Evolutionary conservation across 345 rosid species (phyloP).

Genomic region (Mangifera indica): DNA sequence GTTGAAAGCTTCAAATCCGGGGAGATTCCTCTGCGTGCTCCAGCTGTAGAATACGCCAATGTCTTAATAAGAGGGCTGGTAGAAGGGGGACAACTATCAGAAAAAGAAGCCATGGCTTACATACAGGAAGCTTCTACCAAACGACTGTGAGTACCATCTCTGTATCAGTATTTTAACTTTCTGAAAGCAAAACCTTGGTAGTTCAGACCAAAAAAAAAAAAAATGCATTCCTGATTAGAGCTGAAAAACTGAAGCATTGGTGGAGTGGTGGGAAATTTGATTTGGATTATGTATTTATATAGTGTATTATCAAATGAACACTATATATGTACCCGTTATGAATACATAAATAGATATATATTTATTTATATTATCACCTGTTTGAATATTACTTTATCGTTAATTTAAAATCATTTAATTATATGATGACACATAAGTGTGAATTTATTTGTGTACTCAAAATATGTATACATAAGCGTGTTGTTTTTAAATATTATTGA

Average conservation of each 20-base stretch:
- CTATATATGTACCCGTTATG: too few species aligned
- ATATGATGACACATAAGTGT: too few species aligned
- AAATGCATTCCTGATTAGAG: background rate
- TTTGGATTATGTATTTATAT: background rate
- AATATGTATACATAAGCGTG: too few species aligned
- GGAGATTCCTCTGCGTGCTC: conserved; percentile 45
- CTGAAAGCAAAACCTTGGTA: background rate
- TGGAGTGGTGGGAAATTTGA: background rate
- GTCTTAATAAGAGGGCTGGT: conserved; percentile 63
- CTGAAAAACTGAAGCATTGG: too few species aligned
- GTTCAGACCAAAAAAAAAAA: background rate
- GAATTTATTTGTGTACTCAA: too few species aligned
- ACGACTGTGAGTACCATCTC: conserved; percentile 38
- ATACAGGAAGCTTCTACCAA: conserved; percentile 53
- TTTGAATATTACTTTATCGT: too few species aligned
- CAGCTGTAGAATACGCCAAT: conserved; percentile 48
- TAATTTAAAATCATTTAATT: too few species aligned
- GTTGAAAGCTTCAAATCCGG: conserved; percentile 51
- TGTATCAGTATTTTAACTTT: background rate
- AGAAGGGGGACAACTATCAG: conserved; percentile 63
- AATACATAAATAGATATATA: too few species aligned
- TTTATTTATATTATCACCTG: too few species aligned
- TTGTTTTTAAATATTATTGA: too few species aligned
- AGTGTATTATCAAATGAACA: too few species aligned
- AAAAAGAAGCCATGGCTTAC: conserved; percentile 62